Base-by-base conservation (phyloP, 1,139 yeast species). In the Sugiyamaella novakii region DNA sequence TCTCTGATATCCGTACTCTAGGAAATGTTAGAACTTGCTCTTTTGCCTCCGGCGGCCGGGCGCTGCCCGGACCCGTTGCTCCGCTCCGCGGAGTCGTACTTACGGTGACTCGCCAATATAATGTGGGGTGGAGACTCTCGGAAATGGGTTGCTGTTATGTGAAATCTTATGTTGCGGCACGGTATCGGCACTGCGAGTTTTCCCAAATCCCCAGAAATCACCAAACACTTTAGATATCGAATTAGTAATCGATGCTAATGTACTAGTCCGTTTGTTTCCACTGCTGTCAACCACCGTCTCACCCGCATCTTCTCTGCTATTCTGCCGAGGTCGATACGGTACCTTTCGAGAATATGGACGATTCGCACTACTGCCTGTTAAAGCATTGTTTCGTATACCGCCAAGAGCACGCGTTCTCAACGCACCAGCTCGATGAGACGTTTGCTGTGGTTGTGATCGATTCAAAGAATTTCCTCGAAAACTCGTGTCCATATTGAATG, bases 91-190 rank as follows among this genome's bases (percentile, higher is more conserved):
- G 8, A 5, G 19, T 30, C 3, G 27, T 14, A 39, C 51, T 38
- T 34, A 43, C 48, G 46, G 42, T 31, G 51, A 43, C 28, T 48
- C 51, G 15, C 51, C 51, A 15, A 48, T 25, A 28, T 30, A 48
- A 29, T 48, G 48, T 1, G 51, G 51, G 3, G 48, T 29, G 4
- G 46, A 30, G 8, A 41, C 28, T 19, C 17, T 28, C 15, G 30
- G 31, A 21, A 10, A 3, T 24, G 43, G 27, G 15, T n/a, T 17
- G 11, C n/a, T 38, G 33, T 4, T 12, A n/a, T n/a, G n/a, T n/a
- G n/a, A n/a, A n/a, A n/a, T n/a, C n/a, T n/a, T n/a, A n/a, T n/a
- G n/a, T n/a, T n/a, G n/a, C n/a, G n/a, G n/a, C n/a, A n/a, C n/a
- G n/a, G n/a, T n/a, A 22, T 22, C 8, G 25, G 8, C 25, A 6